Conservation (phyloP, 495 filamentous ascomycete species). For the Daldinia decipiens region DNA sequence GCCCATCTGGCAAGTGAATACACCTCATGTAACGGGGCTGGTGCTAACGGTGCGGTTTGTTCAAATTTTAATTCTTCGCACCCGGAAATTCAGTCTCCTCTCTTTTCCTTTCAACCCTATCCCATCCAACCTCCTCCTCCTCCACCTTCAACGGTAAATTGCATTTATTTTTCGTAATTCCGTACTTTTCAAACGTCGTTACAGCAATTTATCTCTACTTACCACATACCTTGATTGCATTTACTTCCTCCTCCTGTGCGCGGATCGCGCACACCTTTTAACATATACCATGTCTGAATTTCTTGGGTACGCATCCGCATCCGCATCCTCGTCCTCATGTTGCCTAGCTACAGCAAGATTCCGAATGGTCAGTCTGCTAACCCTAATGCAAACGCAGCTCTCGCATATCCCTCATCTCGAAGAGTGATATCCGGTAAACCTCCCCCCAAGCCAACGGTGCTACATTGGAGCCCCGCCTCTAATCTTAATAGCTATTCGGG, state of each 20-base stretch:
- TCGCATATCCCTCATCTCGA: conserved; percentile 90
- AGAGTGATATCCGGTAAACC: conserved; percentile 91
- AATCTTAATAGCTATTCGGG: conserved; percentile 80
- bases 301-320: conserved; percentile 54
- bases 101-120: conserved; percentile 27
- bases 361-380: conserved; percentile 36
- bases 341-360: neutral
- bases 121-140: neutral
- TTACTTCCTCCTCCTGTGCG: conserved; percentile 32
- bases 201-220: conserved; percentile 19
- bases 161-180: conserved; percentile 32
- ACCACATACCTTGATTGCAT: conserved; percentile 12
- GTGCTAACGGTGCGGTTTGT: conserved; percentile 14
- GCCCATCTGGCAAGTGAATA: neutral
- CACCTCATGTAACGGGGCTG: conserved; percentile 28
- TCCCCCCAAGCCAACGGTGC: conserved; percentile 16
- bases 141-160: conserved; percentile 9
- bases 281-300: conserved; percentile 60
- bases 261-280: conserved; percentile 38
- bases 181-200: conserved; percentile 23
- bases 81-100: conserved; percentile 33
- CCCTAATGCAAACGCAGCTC: conserved; percentile 58
- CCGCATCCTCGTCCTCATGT: neutral
- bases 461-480: conserved; percentile 45
- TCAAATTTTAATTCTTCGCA: conserved; percentile 27